Conservation (phyloP, 2,329 filamentous ascomycete species). For the Pleomassaria siparia region DNA sequence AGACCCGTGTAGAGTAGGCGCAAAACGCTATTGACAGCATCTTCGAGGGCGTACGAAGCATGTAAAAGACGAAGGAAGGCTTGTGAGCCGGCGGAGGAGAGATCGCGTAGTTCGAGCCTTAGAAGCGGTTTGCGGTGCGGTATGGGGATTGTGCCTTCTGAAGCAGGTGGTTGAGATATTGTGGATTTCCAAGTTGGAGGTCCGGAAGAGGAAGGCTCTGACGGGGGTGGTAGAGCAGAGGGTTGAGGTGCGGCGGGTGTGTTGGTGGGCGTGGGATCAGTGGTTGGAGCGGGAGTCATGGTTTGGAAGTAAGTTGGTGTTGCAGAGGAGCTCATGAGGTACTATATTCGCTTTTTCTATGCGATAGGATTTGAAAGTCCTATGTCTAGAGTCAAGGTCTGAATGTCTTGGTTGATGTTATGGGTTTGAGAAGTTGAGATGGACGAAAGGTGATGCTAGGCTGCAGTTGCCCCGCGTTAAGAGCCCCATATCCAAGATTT, state of each 20-base stretch:
- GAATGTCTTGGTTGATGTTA: too few species aligned
- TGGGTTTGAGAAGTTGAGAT: neutral
- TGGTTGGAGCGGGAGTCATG: slow-evolving; percentile 27
- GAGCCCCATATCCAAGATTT: slow-evolving; percentile 20
- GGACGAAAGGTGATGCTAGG: neutral
- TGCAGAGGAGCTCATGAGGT: slow-evolving; percentile 20
- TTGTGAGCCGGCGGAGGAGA: slow-evolving; percentile 59
- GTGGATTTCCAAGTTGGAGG: neutral
- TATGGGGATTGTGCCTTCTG: slow-evolving; percentile 12
- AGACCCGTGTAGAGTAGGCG: slow-evolving; percentile 64
- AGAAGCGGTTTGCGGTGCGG: slow-evolving; percentile 46
- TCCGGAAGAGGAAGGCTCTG: neutral
- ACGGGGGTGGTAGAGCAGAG: slow-evolving; percentile 28
- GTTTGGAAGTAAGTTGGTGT: slow-evolving; percentile 42
- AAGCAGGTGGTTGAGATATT: neutral
- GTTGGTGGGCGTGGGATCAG: slow-evolving; percentile 9
- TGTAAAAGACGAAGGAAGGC: slow-evolving; percentile 70
- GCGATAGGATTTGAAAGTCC: neutral
- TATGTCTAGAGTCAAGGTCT: too few species aligned
- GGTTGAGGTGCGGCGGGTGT: slow-evolving; percentile 23
- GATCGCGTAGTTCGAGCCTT: slow-evolving; percentile 52
- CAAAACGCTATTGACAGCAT: slow-evolving; percentile 69
- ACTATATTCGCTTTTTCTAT: too few species aligned
- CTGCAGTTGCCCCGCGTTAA: too few species aligned
- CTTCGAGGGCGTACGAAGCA: slow-evolving; percentile 61